Evolutionary conservation across 805 yeast genomes (phyloP).

Genomic region (Starmera dryadoides): DNA sequence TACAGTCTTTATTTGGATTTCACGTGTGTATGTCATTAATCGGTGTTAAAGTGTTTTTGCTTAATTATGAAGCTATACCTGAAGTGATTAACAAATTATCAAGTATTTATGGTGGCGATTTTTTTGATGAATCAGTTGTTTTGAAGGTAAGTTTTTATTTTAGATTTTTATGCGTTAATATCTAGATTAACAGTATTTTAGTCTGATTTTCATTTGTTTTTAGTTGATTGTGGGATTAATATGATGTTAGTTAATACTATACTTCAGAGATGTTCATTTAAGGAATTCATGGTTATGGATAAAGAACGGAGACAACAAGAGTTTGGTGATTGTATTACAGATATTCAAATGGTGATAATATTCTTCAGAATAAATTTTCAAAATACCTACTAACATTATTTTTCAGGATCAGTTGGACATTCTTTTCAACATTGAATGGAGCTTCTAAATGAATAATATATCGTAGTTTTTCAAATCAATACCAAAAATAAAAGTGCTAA

Average conservation of each 20-base stretch:
- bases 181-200: background rate
- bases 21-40: constrained; percentile 11
- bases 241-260: background rate
- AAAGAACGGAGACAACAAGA: constrained; percentile 1
- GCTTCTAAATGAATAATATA: background rate
- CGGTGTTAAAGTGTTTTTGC: constrained; percentile 3
- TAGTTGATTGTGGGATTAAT: constrained; percentile 12
- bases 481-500: too few relatives aligned
- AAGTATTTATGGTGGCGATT: background rate
- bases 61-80: too few relatives aligned
- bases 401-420: background rate
- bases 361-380: background rate
- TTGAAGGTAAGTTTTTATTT: background rate
- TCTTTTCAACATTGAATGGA: constrained; percentile 1
- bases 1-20: constrained; percentile 6
- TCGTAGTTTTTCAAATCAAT: too few relatives aligned
- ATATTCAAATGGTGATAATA: constrained; percentile 3
- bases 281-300: constrained; percentile 4
- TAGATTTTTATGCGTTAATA: too few relatives aligned
- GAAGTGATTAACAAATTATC: background rate
- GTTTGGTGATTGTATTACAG: constrained; percentile 5
- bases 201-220: constrained; percentile 2
- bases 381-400: background rate
- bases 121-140: background rate
- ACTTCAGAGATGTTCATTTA: constrained; percentile 1